Evolutionary conservation across 768 basidiomycete species (phyloP).

Genomic region (Russula vinacea): DNA sequence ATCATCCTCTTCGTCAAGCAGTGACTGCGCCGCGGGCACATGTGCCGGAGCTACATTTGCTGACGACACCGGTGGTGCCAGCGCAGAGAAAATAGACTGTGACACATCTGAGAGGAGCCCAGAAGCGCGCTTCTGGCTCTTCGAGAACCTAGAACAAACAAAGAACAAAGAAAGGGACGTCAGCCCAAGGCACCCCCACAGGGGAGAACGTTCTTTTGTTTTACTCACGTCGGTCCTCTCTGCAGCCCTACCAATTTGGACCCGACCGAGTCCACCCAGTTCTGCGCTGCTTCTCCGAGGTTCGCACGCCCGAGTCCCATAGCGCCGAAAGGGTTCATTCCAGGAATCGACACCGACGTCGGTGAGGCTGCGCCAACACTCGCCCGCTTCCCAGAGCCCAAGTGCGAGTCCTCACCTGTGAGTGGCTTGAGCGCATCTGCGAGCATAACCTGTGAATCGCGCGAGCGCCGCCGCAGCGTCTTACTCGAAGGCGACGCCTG

Average conservation of each 20-base stretch:
- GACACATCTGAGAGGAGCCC: constrained; percentile 63
- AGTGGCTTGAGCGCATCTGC: constrained; percentile 34
- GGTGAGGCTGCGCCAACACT: constrained; percentile 35
- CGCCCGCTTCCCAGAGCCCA: constrained; percentile 25
- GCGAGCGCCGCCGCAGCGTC: constrained; percentile 34
- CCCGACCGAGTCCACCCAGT: constrained; percentile 51
- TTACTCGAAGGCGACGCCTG: neutral
- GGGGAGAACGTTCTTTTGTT: neutral
- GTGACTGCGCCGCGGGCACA: constrained; percentile 12
- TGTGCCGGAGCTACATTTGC: constrained; percentile 27
- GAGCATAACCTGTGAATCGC: constrained; percentile 28
- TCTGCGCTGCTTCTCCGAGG: constrained; percentile 36
- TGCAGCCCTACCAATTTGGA: constrained; percentile 53
- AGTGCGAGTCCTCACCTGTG: constrained; percentile 13
- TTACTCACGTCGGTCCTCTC: constrained; percentile 51
- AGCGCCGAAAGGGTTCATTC: constrained; percentile 37
- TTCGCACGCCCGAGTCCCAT: constrained; percentile 31
- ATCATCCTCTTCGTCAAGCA: constrained; percentile 25
- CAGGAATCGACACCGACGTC: constrained; percentile 44
- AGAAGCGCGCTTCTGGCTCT: constrained; percentile 66
- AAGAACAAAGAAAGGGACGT: neutral
- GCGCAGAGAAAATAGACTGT: constrained; percentile 45
- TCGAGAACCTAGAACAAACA: constrained; percentile 50
- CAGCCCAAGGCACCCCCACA: constrained; percentile 4
- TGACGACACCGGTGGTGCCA: constrained; percentile 34